phyloP scores from a whole-genome alignment of 1,139 yeast species.

The Nakaseomyces delphensis region DNA sequence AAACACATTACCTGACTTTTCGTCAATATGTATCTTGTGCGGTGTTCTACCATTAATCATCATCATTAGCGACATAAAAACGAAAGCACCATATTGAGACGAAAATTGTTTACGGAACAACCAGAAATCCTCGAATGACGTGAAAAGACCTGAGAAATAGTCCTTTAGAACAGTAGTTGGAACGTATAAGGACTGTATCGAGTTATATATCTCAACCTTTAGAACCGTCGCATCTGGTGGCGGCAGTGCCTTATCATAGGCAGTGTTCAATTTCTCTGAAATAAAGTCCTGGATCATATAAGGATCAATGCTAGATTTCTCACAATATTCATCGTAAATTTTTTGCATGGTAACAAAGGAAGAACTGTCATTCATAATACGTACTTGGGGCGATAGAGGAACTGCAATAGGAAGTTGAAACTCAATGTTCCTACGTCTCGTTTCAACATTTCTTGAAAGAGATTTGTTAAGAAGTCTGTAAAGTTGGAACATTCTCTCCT shows the following conservation, averaged over 20 bases:
- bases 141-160: conserved; percentile 53
- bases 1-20: conserved; percentile 81
- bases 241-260: conserved; percentile 85
- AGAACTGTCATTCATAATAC: conserved; percentile 79
- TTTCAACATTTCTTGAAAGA: conserved; percentile 71
- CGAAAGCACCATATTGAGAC: conserved; percentile 90
- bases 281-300: conserved; percentile 89
- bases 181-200: conserved; percentile 78
- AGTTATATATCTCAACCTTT: conserved; percentile 81
- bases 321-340: conserved; percentile 83
- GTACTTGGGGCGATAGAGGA: conserved; percentile 89
- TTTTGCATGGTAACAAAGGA: conserved; percentile 74
- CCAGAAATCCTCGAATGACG: conserved; percentile 92
- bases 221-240: conserved; percentile 86
- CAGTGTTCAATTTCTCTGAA: conserved; percentile 79
- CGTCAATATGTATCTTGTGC: conserved; percentile 78
- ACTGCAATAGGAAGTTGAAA: conserved; percentile 88
- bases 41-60: conserved; percentile 92
- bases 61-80: conserved; percentile 90
- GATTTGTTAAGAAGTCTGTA: conserved; percentile 83
- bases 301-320: conserved; percentile 60
- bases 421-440: conserved; percentile 75
- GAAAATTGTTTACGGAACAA: conserved; percentile 90
- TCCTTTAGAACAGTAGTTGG: conserved; percentile 81
- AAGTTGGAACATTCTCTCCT: conserved; percentile 86